Conservation (phyloP, 2,329 filamentous ascomycete genomes). For the Clonostachys rhizophaga region DNA sequence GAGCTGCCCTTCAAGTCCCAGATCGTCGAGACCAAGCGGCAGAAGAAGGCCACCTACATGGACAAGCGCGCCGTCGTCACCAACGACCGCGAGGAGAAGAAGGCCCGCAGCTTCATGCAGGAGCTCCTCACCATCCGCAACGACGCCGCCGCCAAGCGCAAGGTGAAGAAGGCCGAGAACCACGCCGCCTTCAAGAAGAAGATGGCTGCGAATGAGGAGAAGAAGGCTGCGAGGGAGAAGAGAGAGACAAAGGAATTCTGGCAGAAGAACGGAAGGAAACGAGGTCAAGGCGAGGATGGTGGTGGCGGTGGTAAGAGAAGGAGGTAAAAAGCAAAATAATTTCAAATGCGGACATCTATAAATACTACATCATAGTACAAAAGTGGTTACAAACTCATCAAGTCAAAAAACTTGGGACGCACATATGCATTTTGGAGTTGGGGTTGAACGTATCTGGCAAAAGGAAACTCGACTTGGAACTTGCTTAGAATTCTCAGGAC, state of each 20-base stretch:
- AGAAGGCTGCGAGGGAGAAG: constrained; percentile 82
- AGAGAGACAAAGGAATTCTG: constrained; percentile 90
- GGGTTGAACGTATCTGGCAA: too few species aligned
- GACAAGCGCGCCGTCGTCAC: constrained; percentile 92
- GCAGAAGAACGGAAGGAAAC: constrained; percentile 79
- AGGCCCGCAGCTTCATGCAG: constrained; percentile 83
- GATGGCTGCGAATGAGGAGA: constrained; percentile 77
- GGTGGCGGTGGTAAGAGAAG: constrained; percentile 25
- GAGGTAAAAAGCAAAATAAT: constrained; percentile 10
- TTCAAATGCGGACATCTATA: constrained; percentile 3
- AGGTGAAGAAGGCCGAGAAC: constrained; percentile 83
- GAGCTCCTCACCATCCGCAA: constrained; percentile 88
- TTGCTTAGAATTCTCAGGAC: too few species aligned
- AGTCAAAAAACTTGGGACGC: too few species aligned
- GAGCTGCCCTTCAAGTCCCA: constrained; percentile 91
- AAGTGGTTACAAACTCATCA: too few species aligned
- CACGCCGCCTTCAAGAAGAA: constrained; percentile 76
- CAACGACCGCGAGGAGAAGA: constrained; percentile 80
- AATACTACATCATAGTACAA: too few species aligned
- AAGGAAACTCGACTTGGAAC: too few species aligned
- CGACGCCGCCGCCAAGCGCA: constrained; percentile 81
- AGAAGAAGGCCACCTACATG: constrained; percentile 80
- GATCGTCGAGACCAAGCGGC: constrained; percentile 75
- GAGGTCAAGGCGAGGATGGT: constrained; percentile 36
- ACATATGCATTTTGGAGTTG: too few species aligned